Base-by-base conservation (phyloP, 768 basidiomycete species). In the Boletus edulis region DNA sequence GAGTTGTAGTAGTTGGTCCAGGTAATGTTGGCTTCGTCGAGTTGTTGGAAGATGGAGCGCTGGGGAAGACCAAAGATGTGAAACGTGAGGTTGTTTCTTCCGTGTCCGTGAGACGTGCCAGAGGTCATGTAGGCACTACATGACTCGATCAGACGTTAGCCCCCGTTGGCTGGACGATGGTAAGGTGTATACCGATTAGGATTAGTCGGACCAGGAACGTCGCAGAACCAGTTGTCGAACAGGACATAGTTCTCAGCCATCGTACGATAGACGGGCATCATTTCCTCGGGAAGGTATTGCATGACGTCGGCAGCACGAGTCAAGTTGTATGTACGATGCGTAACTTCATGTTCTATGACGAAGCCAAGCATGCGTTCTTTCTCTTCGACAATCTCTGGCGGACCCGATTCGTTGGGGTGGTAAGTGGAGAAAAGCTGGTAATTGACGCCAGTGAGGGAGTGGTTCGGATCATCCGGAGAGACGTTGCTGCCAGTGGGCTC, bases 1-100 rank as follows among this genome's bases (percentile, higher is more conserved):
- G 65, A 66, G 51, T 66, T 66, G 39, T 67, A 66, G 35, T 67
- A 67, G 31, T 66, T 66, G 20, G 17, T 37, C 65, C 65, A 66
- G 2, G 56, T 67, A 6, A 66, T 35, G 15, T 67, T 65, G 22
- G 57, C 50, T 22, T 66, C 65, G 24, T 66, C 66, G 44, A 66
- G 60, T 17, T 66, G 65, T 32, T 66, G 65, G 17, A 66, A 66
- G 37, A 66, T 67, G 41, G 66, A 66, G 9, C 65, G 62, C 14
- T 67, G 66, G 6, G 65, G 65, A 10, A 66, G 62, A 4, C 55
- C 62, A 49, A 62, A 66, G 18, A 52, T 14, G 0, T 40, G 2
- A 52, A 67, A 66, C 8, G 62, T 27, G 3, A 0, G 10, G 4
- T 66, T 35, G 38, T 66, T 66, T 10, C 3, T 42, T n/a, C 65